Conservation (phyloP, 2,329 filamentous ascomycete species). For the Pseudogymnoascus sp. region DNA sequence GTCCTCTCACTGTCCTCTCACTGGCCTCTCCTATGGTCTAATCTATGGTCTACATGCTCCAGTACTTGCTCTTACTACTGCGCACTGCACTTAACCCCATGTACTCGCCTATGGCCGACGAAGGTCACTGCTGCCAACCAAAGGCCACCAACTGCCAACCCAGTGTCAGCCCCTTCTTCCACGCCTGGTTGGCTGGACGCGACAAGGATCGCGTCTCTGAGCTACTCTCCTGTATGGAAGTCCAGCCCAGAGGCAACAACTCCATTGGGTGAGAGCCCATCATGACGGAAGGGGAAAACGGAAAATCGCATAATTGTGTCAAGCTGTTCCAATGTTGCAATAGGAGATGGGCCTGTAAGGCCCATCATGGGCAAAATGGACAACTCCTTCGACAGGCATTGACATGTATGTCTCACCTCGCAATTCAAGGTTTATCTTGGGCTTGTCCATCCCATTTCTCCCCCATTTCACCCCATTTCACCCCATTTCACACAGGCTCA, state of each 20-base stretch:
- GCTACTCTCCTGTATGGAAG: background rate
- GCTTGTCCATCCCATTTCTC: background rate
- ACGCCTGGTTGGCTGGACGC: background rate
- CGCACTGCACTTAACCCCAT: background rate
- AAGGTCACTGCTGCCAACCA: background rate
- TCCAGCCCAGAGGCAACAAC: constrained; percentile 3
- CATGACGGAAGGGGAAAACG: background rate
- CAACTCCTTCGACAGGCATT: background rate
- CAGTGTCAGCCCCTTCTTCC: background rate
- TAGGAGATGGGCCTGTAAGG: background rate
- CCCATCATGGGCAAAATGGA: background rate
- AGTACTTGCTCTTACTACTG: background rate
- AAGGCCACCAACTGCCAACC: too few relatives aligned
- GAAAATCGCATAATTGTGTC: constrained; percentile 1
- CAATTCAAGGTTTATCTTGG: constrained; percentile 2
- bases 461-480: background rate
- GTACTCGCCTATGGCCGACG: background rate
- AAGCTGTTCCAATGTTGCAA: constrained; percentile 6
- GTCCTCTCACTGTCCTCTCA: background rate
- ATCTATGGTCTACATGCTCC: background rate
- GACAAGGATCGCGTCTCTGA: constrained; percentile 1
- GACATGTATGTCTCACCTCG: constrained; percentile 7
- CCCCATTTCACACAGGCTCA: background rate
- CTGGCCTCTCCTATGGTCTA: too few relatives aligned
- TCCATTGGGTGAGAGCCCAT: constrained; percentile 7